Evolutionary conservation across 1,284 basidiomycete genomes (phyloP).

Genomic region (Puccinia brachypodii): DNA sequence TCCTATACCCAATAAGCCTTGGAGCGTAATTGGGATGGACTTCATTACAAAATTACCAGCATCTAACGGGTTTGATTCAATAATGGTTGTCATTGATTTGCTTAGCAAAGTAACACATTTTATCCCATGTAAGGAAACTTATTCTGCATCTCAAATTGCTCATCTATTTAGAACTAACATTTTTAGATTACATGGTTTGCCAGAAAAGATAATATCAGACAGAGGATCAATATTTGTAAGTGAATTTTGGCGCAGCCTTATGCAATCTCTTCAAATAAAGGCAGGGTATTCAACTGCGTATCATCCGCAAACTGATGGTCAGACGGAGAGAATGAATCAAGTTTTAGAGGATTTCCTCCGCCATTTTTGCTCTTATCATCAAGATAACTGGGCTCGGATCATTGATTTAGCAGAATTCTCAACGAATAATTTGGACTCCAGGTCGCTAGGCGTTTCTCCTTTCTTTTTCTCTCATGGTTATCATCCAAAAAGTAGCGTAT

Average conservation of each 20-base stretch:
- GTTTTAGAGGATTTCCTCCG: slow-evolving; percentile 49
- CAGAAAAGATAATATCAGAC: slow-evolving; percentile 5
- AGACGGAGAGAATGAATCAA: background rate
- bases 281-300: slow-evolving; percentile 1
- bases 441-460: too few species aligned
- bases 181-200: slow-evolving; percentile 9
- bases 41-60: slow-evolving; percentile 29
- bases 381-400: slow-evolving; percentile 52
- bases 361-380: slow-evolving; percentile 45
- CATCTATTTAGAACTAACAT: background rate
- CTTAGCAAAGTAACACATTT: slow-evolving; percentile 11
- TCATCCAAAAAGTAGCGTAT: too few species aligned
- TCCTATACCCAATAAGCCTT: background rate
- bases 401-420: slow-evolving; percentile 56
- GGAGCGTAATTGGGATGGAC: too few species aligned
- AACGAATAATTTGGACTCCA: slow-evolving; percentile 57
- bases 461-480: too few species aligned
- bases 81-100: slow-evolving; percentile 5
- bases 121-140: background rate
- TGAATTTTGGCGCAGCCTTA: background rate
- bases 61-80: slow-evolving; percentile 1
- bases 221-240: background rate
- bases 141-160: background rate
- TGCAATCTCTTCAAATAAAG: background rate
- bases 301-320: slow-evolving; percentile 27